phyloP scores from a whole-genome alignment of 345 rosid genomes.

The Gossypium bickii region DNA sequence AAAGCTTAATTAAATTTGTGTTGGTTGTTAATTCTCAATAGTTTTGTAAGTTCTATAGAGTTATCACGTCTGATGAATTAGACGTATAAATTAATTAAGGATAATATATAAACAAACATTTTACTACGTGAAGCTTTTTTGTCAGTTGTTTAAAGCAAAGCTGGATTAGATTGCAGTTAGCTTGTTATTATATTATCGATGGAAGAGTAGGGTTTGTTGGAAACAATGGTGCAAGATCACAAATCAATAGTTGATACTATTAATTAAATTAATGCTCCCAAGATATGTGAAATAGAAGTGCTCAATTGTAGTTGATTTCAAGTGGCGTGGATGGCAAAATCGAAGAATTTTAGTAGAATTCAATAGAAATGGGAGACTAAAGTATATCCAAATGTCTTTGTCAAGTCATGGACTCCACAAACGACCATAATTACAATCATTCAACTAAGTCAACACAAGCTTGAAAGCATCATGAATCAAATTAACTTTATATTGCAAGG shows the following conservation, averaged over 20 bases:
- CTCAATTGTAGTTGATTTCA: neutral
- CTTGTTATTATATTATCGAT: neutral
- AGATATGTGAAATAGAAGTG: no score
- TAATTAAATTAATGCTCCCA: no score
- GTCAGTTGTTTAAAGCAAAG: neutral
- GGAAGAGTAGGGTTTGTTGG: neutral
- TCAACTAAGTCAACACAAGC: no score
- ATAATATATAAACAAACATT: neutral
- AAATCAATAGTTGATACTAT: neutral
- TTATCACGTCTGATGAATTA: neutral
- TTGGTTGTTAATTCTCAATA: neutral
- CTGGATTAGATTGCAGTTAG: neutral
- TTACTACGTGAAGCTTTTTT: neutral
- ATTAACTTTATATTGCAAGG: constrained; percentile 2
- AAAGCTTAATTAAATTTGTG: neutral
- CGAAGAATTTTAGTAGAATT: neutral
- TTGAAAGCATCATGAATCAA: no score
- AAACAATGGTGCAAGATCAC: neutral
- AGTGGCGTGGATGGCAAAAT: neutral
- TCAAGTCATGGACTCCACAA: no score
- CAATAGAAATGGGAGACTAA: neutral
- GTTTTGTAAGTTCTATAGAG: neutral
- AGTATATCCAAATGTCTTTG: neutral
- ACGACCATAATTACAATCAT: no score
- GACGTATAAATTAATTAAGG: neutral